Evolutionary conservation across 495 filamentous ascomycete genomes (phyloP).

Genomic region (Chaetomium tenue): DNA sequence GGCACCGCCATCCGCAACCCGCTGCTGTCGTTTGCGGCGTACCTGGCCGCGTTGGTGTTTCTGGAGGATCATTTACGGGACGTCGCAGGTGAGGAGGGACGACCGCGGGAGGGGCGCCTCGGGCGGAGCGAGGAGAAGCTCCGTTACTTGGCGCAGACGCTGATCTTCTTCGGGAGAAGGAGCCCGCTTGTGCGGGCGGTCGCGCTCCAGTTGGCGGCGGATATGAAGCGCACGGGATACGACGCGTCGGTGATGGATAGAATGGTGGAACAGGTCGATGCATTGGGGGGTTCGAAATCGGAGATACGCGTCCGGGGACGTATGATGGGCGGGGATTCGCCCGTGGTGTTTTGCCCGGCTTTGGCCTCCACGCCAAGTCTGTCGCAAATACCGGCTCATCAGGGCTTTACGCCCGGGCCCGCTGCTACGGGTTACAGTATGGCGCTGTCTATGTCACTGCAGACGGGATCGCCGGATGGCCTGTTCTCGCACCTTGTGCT

Average conservation of each 20-base stretch:
- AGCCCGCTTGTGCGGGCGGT: background rate
- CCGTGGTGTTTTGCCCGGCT: background rate
- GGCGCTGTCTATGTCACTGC: no score
- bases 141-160: background rate
- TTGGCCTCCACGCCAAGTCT: background rate
- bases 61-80: background rate
- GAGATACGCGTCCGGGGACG: background rate
- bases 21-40: background rate
- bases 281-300: background rate
- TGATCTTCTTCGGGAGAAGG: background rate
- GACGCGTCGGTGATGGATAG: background rate
- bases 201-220: background rate
- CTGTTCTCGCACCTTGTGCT: no score
- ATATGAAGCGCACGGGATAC: background rate
- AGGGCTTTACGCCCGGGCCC: no score
- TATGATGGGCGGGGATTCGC: background rate
- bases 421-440: no score
- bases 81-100: background rate
- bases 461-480: no score
- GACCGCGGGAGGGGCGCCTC: background rate
- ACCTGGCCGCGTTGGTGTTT: constrained; percentile 2
- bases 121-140: background rate
- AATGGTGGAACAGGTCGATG: background rate
- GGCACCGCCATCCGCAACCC: background rate
- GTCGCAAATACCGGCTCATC: no score